Percentiles rank a stretch among this genome's conserved stretches.
These are phyloP conservation scores for Purshia tridentata DNA, from an alignment of 306 rosid species.

Conservation along the genomic window DNA sequence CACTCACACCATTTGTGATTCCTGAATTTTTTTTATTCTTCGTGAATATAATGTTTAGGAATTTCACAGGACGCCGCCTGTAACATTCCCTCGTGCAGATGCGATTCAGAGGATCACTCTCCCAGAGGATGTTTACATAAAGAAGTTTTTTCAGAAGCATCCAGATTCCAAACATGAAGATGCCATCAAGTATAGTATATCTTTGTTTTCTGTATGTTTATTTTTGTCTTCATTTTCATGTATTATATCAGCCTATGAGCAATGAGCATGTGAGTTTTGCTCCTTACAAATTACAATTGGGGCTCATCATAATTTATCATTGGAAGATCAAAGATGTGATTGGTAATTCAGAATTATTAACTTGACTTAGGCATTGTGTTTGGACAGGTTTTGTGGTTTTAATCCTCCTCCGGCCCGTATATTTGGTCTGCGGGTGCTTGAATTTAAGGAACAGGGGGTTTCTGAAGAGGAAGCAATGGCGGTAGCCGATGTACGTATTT, in stretches of 20 bases:
- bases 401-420: slow-evolving; percentile 82
- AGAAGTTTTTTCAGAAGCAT: slow-evolving; percentile 62
- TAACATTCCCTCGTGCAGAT: slow-evolving; percentile 65
- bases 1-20: not conserved
- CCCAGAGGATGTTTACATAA: slow-evolving; percentile 80
- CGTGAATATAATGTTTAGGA: not conserved
- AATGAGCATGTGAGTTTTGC: not conserved
- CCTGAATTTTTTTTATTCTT: not conserved
- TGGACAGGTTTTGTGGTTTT: slow-evolving; percentile 60
- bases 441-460: slow-evolving; percentile 71
- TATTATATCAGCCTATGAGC: not conserved
- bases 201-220: slow-evolving; percentile 9
- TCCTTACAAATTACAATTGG: not conserved
- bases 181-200: slow-evolving; percentile 55
- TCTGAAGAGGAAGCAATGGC: slow-evolving; percentile 76
- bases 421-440: slow-evolving; percentile 66
- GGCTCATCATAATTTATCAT: not conserved
- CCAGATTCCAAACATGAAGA: slow-evolving; percentile 76
- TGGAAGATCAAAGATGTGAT: not conserved
- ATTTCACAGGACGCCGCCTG: slow-evolving; percentile 69
- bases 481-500: slow-evolving; percentile 65
- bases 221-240: not conserved
- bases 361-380: slow-evolving; percentile 27
- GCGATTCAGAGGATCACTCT: slow-evolving; percentile 64
- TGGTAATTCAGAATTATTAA: slow-evolving; percentile 18